phyloP scores from a whole-genome alignment of 2,329 filamentous ascomycete genomes.

The Xylariaceae sp. region DNA sequence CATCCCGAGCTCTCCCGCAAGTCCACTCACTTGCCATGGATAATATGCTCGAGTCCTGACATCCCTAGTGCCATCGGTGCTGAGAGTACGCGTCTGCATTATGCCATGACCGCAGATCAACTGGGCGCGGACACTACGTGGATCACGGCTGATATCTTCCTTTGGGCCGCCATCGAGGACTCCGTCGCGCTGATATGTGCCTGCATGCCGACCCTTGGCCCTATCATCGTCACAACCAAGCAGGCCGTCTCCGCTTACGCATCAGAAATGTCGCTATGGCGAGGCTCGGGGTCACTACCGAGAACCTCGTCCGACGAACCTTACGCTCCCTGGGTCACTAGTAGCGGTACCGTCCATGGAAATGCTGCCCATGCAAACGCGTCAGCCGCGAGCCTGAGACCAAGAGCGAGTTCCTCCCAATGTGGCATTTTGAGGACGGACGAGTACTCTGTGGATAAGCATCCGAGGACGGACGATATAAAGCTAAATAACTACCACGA shows the following conservation, averaged over 20 bases:
- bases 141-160: slow-evolving; percentile 2
- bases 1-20: not conserved
- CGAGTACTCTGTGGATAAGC: slow-evolving; percentile 1
- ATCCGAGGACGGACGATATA: not conserved
- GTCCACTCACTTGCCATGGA: not conserved
- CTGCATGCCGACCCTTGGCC: slow-evolving; percentile 4
- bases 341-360: not conserved
- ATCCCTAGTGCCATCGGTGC: slow-evolving; percentile 1
- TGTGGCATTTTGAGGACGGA: slow-evolving; percentile 4
- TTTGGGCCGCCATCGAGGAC: slow-evolving; percentile 4
- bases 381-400: slow-evolving; percentile 1
- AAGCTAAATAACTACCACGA: slow-evolving; percentile 1
- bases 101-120: not conserved
- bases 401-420: not conserved
- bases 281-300: not conserved
- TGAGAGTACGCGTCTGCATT: not conserved
- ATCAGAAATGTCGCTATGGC: slow-evolving; percentile 1
- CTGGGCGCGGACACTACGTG: slow-evolving; percentile 2
- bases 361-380: not conserved
- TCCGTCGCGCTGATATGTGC: slow-evolving; percentile 2
- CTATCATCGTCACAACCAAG: slow-evolving; percentile 1
- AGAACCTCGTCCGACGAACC: not conserved
- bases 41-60: not conserved
- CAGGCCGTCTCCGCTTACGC: not conserved
- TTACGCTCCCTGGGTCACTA: not conserved